phyloP scores from a whole-genome alignment of 2,329 filamentous ascomycete species.

The Xylariales sp. region DNA sequence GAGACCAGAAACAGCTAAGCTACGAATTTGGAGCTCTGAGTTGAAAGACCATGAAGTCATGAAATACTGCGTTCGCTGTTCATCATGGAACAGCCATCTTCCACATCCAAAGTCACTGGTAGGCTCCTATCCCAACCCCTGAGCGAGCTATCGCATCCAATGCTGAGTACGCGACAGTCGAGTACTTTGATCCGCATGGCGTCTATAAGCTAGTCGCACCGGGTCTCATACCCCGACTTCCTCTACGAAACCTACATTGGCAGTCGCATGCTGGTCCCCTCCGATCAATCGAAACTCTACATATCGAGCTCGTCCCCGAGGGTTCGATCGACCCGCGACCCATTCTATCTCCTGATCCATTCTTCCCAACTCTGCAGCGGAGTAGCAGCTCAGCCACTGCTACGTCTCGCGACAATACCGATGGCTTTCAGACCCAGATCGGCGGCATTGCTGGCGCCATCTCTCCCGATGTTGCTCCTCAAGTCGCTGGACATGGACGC shows the following conservation, averaged over 20 bases:
- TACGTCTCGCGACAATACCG: conserved; percentile 49
- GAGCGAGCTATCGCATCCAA: conserved; percentile 8
- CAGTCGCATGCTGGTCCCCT: conserved; percentile 88
- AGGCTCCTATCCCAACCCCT: conserved; percentile 17
- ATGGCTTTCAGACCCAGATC: conserved; percentile 58
- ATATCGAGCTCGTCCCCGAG: conserved; percentile 77
- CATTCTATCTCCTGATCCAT: conserved; percentile 29
- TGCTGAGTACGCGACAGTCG: conserved; percentile 52
- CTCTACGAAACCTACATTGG: conserved; percentile 91
- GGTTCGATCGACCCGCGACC: conserved; percentile 39
- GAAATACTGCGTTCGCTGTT: conserved; percentile 25
- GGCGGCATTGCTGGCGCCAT: conserved; percentile 32
- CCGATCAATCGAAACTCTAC: conserved; percentile 87
- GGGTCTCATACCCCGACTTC: conserved; percentile 72
- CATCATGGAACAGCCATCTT: conserved; percentile 62
- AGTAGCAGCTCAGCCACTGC: conserved; percentile 20
- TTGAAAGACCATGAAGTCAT: conserved; percentile 25
- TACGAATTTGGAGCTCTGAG: not conserved
- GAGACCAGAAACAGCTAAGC: too few species aligned
- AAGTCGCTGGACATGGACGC: too few species aligned
- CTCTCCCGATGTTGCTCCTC: conserved; percentile 30
- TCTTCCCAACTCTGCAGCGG: conserved; percentile 29
- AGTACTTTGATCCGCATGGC: conserved; percentile 91
- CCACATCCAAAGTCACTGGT: conserved; percentile 76
- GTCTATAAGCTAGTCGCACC: conserved; percentile 79